phyloP scores from a whole-genome alignment of 2,329 filamentous ascomycete genomes.

The Rachicladosporium sp. region DNA sequence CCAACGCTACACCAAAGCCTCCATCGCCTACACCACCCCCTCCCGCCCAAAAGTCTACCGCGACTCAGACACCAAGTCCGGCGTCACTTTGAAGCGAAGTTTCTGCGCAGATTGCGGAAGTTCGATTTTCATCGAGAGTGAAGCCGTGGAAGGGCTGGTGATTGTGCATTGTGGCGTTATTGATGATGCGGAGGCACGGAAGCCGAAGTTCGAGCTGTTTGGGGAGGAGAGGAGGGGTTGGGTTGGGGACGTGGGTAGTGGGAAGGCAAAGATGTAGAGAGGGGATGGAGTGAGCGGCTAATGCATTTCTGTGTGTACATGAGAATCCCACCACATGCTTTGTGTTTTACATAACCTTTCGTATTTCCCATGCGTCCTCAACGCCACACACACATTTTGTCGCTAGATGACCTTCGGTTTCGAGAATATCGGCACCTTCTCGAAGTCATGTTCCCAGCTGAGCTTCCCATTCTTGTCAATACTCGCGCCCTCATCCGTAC shows the following conservation, averaged over 20 bases:
- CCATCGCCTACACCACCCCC: slow-evolving; percentile 10
- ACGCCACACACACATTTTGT: too few relatives aligned
- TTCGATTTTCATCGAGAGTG: slow-evolving; percentile 4
- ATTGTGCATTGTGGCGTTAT: slow-evolving; percentile 2
- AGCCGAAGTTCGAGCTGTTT: slow-evolving; percentile 6
- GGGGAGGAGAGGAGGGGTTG: slow-evolving; percentile 3
- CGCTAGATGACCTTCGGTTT: slow-evolving; percentile 1
- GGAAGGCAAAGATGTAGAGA: slow-evolving; percentile 1
- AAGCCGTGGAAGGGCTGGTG: slow-evolving; percentile 1
- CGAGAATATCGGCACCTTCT: slow-evolving; percentile 32
- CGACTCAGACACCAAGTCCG: slow-evolving; percentile 16
- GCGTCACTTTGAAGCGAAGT: slow-evolving; percentile 13
- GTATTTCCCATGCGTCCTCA: too few relatives aligned
- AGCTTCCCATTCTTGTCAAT: slow-evolving; percentile 35
- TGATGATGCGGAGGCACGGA: neutral
- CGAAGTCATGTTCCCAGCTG: slow-evolving; percentile 31
- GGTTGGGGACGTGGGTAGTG: slow-evolving; percentile 1
- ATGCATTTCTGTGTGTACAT: too few relatives aligned
- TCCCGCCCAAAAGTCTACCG: slow-evolving; percentile 11
- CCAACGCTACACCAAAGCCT: slow-evolving; percentile 16
- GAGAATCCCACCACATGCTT: too few relatives aligned
- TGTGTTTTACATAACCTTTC: too few relatives aligned
- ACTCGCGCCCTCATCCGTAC: slow-evolving; percentile 33
- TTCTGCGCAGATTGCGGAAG: slow-evolving; percentile 20
- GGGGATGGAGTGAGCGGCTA: too few relatives aligned